phyloP scores from a whole-genome alignment of 805 yeast genomes.

The Candida krabiensis region DNA sequence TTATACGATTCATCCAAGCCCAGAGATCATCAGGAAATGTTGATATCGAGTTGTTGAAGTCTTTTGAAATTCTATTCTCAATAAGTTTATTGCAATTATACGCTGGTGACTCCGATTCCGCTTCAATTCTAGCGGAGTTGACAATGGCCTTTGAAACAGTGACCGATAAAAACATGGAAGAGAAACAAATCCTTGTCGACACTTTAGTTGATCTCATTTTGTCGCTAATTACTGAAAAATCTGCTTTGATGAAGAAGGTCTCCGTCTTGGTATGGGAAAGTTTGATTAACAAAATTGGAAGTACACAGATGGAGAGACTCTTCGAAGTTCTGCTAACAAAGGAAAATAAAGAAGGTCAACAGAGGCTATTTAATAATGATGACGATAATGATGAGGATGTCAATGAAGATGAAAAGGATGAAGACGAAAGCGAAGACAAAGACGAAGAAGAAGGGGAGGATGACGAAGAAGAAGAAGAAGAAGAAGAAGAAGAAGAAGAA shows the following conservation, averaged over 20 bases:
- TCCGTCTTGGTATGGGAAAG: conserved; percentile 50
- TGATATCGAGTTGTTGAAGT: conserved; percentile 37
- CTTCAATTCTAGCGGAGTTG: conserved; percentile 71
- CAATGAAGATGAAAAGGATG: conserved; percentile 45
- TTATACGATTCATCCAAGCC: conserved; percentile 44
- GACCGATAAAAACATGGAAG: conserved; percentile 37
- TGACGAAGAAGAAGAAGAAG: conserved; percentile 36
- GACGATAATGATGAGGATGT: conserved; percentile 47
- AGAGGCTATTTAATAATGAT: conserved; percentile 67
- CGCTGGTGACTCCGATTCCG: conserved; percentile 75
- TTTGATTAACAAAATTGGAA: conserved; percentile 46
- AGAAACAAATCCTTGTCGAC: conserved; percentile 36
- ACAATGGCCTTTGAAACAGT: conserved; percentile 55
- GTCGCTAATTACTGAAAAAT: conserved; percentile 56
- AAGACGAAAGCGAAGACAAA: conserved; percentile 31
- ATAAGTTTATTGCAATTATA: conserved; percentile 76
- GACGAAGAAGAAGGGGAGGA: conserved; percentile 36
- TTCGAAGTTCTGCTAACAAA: conserved; percentile 59
- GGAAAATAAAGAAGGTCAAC: conserved; percentile 83
- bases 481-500: conserved; percentile 36
- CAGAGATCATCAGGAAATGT: conserved; percentile 31
- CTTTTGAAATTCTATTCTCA: conserved; percentile 73
- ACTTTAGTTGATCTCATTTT: conserved; percentile 52
- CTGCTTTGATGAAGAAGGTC: conserved; percentile 56
- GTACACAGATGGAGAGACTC: conserved; percentile 46